Percentiles rank a stretch among this genome's conserved stretches.
phyloP scores from a whole-genome alignment of 106 monocot species.

The Vanilla planifolia region DNA sequence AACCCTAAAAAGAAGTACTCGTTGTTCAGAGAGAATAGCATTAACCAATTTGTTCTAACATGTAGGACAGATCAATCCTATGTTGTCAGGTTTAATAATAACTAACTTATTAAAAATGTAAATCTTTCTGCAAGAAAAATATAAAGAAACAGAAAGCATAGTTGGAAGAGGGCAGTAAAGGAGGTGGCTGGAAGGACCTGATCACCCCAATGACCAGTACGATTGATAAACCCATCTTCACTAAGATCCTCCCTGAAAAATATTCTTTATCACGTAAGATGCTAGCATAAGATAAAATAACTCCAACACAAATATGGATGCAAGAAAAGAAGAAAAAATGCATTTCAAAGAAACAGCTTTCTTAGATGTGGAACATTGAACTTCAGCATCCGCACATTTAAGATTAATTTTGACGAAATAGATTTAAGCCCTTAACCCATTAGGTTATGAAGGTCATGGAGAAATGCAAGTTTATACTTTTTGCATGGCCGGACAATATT shows the following conservation, averaged over 20 bases:
- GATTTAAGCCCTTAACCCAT: no score
- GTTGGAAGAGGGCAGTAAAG: neutral
- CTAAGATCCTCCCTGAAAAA: constrained; percentile 45
- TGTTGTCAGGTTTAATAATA: no score
- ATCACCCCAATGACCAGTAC: constrained; percentile 56
- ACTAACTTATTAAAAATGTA: no score
- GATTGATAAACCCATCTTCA: constrained; percentile 35
- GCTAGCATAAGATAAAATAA: neutral
- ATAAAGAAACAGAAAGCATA: no score
- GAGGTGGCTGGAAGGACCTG: constrained; percentile 33
- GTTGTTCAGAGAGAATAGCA: neutral
- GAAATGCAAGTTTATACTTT: no score
- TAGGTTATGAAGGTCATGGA: no score
- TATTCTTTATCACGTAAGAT: neutral
- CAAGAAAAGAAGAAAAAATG: neutral
- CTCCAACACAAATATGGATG: neutral
- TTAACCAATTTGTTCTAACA: neutral
- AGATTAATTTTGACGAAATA: no score
- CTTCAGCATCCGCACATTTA: no score
- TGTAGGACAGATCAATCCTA: no score
- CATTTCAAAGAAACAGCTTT: neutral
- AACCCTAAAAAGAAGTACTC: constrained; percentile 43
- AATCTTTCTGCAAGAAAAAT: no score
- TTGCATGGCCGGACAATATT: no score
- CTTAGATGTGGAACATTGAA: no score